phyloP scores from a whole-genome alignment of 2,329 filamentous ascomycete species.

The Aureobasidium sp. region DNA sequence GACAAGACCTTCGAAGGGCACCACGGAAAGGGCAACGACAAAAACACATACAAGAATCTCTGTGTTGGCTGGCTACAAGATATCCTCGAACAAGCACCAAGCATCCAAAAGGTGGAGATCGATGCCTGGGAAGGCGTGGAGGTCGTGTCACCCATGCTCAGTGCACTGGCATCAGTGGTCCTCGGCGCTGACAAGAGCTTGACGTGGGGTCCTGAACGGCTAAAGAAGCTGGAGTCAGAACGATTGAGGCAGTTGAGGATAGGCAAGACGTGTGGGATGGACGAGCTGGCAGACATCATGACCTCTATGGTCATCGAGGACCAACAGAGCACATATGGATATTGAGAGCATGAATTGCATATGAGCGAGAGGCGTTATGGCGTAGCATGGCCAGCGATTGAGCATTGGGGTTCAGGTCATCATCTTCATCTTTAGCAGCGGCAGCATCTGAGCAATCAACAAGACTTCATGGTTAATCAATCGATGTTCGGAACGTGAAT shows the following conservation, averaged over 20 bases:
- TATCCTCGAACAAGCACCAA: slow-evolving; percentile 52
- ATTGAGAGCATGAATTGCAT: background rate
- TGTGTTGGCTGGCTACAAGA: slow-evolving; percentile 50
- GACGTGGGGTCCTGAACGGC: slow-evolving; percentile 61
- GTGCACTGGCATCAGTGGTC: slow-evolving; percentile 50
- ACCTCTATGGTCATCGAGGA: slow-evolving; percentile 18
- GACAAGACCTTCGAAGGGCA: slow-evolving; percentile 60
- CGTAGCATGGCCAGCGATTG: background rate
- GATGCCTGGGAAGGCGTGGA: slow-evolving; percentile 62
- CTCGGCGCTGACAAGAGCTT: slow-evolving; percentile 46
- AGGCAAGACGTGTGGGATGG: slow-evolving; percentile 11
- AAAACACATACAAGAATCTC: slow-evolving; percentile 66
- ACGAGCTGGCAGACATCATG: slow-evolving; percentile 19
- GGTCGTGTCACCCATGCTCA: slow-evolving; percentile 59
- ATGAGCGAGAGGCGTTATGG: background rate
- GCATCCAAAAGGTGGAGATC: slow-evolving; percentile 55
- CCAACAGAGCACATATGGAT: background rate
- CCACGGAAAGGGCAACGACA: slow-evolving; percentile 43
- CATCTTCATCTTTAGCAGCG: background rate
- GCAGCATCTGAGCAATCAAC: background rate
- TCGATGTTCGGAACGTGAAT: no score
- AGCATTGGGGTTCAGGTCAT: background rate
- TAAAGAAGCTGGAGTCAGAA: slow-evolving; percentile 54
- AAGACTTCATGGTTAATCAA: background rate
- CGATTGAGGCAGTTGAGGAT: slow-evolving; percentile 1